Evolutionary conservation across 164 flowering plant genomes (phyloP), one percentile per base, ranked within the genome.

Genomic region (Aristolochia californica): DNA sequence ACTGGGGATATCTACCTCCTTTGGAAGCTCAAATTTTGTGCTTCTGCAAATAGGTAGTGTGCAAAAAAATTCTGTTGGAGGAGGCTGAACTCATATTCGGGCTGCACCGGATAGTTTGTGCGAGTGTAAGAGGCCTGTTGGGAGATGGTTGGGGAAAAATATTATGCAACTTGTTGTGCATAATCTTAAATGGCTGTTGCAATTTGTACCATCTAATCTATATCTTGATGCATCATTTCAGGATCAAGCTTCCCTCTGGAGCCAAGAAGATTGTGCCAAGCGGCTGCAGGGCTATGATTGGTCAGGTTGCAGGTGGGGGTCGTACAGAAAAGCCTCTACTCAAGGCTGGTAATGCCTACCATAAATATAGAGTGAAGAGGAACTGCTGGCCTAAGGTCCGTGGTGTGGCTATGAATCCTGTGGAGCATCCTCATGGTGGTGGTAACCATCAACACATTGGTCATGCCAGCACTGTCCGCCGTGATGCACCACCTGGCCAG

Each of bases 241-340:
- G 63, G 28, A 45, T 65, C 44, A 65, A 65, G 59, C 63, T 65
- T 45, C 68, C 62, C 13, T 65, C 63, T 25, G 63, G 63, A 22
- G 61, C 83, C 0, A 81, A 78, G 77, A 81, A 81, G 69, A 73
- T 81, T 45, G 68, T 78, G 1, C 68, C 68, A 43, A 58, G 58
- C 34, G 68, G 59, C 7, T 59, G 62, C 47, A 23, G 68, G 16
- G 68, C 68, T 27, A 59, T 65, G 59, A 59, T 65, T n/a, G 68
- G 68, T 8, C 68, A 65, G 22, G 68, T 65, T 14, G 68, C 68
- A 5, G 68, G 68, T 51, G 68, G 68, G 1, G 68, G 68, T 4
- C 54, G 68, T 27, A 65, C 63, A 13, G 68, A 65, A 53, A 65
- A 65, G 58, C 68, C 68, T 0, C 28, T 65, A 2, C 58, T 65